Percentiles rank a stretch among this genome's conserved stretches.
phyloP scores from a whole-genome alignment of 2,329 filamentous ascomycete species.

The Pseudogymnoascus sp. region DNA sequence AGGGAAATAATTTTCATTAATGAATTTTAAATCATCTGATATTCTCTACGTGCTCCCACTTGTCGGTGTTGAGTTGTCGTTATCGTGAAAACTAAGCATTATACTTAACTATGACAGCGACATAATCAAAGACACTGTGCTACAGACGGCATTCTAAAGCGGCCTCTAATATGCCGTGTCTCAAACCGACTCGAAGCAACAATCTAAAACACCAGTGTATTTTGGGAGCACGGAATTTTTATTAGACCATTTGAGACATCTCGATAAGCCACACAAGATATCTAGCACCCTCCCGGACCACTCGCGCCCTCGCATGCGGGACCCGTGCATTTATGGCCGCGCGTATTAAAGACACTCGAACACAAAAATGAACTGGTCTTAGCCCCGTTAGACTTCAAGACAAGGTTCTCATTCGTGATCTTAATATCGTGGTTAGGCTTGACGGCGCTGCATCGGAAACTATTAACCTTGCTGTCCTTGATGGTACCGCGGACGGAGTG shows the following conservation, averaged over 20 bases:
- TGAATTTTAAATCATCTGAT: background rate
- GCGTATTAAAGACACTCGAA: background rate
- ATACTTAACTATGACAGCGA: background rate
- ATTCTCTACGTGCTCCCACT: background rate
- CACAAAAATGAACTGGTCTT: background rate
- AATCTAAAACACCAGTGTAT: background rate
- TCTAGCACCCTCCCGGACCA: background rate
- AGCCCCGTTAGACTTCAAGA: background rate
- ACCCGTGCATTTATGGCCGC: background rate
- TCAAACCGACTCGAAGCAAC: background rate
- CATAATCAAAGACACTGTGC: background rate
- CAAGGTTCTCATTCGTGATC: background rate
- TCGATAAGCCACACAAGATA: background rate
- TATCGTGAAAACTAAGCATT: background rate
- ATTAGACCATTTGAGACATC: background rate
- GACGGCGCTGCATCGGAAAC: background rate
- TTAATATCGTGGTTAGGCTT: background rate
- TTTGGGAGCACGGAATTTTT: background rate
- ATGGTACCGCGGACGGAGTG: background rate
- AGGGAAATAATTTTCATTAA: background rate
- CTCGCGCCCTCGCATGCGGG: background rate
- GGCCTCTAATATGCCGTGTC: background rate
- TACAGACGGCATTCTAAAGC: background rate
- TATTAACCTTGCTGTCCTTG: background rate
- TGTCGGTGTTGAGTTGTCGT: background rate